Percentiles rank a stretch among this genome's conserved stretches.
Conservation (phyloP, 1,284 basidiomycete genomes). For the Peniophora sp. region DNA sequence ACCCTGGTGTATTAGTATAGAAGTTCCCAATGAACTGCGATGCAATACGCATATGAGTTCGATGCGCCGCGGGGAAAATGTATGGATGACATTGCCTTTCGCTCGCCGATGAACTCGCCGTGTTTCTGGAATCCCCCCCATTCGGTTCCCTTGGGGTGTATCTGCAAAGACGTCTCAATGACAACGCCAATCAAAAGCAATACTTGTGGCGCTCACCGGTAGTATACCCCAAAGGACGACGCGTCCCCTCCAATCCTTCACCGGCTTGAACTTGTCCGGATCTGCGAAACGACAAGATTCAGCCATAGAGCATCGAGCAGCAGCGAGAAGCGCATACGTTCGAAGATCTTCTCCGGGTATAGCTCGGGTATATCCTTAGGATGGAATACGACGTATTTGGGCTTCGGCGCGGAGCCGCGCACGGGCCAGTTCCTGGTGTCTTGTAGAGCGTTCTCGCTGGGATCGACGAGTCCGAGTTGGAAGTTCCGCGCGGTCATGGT, state of each 20-base stretch:
- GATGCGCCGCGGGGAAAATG: too few species aligned
- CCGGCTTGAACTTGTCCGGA: conserved; percentile 6
- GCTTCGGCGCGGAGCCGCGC: neutral
- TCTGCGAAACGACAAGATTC: conserved; percentile 1
- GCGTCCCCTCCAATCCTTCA: conserved; percentile 3
- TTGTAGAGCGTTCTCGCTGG: too few species aligned
- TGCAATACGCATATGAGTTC: too few species aligned
- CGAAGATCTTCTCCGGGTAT: conserved; percentile 9
- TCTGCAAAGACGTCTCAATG: neutral
- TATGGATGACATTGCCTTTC: neutral
- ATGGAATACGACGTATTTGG: conserved; percentile 10
- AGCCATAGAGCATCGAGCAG: neutral
- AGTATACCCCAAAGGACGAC: conserved; percentile 10
- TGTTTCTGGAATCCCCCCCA: neutral
- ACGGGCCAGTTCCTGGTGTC: too few species aligned
- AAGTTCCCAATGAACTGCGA: conserved; percentile 3
- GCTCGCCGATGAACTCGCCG: neutral
- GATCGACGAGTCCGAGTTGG: too few species aligned
- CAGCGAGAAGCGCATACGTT: conserved; percentile 1
- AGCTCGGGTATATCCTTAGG: conserved; percentile 2
- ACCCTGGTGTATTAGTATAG: neutral
- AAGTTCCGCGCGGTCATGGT: too few species aligned
- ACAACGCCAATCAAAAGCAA: too few species aligned
- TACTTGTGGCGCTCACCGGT: conserved; percentile 1
- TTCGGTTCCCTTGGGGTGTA: neutral